Evolutionary conservation across 192 early-diverging fungal species (phyloP).

Genomic region (Backusella australiensis): DNA sequence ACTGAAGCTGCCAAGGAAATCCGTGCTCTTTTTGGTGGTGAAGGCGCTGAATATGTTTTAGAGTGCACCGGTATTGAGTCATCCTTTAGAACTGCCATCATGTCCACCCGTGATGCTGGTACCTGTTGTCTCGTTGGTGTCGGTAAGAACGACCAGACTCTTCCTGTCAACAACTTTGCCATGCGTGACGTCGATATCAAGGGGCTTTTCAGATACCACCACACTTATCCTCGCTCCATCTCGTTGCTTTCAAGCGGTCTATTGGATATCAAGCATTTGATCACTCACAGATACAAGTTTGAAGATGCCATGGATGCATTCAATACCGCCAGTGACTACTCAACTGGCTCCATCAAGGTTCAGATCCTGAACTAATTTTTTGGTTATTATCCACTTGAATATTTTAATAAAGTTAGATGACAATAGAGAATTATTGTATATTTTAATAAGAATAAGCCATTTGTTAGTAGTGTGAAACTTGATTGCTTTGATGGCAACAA

Average conservation of each 20-base stretch:
- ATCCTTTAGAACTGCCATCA: slow-evolving; percentile 29
- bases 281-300: slow-evolving; percentile 35
- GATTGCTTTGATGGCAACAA: background rate
- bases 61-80: slow-evolving; percentile 37
- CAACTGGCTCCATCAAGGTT: slow-evolving; percentile 20
- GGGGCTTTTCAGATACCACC: slow-evolving; percentile 34
- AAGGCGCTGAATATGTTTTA: slow-evolving; percentile 27
- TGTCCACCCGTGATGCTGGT: slow-evolving; percentile 29
- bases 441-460: too few species aligned
- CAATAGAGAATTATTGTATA: too few species aligned
- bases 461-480: too few species aligned
- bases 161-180: slow-evolving; percentile 32
- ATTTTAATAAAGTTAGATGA: too few species aligned
- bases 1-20: slow-evolving; percentile 20
- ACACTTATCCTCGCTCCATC: slow-evolving; percentile 31
- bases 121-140: slow-evolving; percentile 33
- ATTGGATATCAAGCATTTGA: slow-evolving; percentile 31
- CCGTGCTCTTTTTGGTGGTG: slow-evolving; percentile 10
- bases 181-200: slow-evolving; percentile 32
- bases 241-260: slow-evolving; percentile 22
- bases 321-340: slow-evolving; percentile 22
- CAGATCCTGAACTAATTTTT: slow-evolving; percentile 23
- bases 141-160: slow-evolving; percentile 26
- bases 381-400: background rate
- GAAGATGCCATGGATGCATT: slow-evolving; percentile 36